A percentile compares a stretch with the other conserved stretches of the same genome.
Conservation (phyloP, 1,284 basidiomycete species). For the Sporisorium exsertum region DNA sequence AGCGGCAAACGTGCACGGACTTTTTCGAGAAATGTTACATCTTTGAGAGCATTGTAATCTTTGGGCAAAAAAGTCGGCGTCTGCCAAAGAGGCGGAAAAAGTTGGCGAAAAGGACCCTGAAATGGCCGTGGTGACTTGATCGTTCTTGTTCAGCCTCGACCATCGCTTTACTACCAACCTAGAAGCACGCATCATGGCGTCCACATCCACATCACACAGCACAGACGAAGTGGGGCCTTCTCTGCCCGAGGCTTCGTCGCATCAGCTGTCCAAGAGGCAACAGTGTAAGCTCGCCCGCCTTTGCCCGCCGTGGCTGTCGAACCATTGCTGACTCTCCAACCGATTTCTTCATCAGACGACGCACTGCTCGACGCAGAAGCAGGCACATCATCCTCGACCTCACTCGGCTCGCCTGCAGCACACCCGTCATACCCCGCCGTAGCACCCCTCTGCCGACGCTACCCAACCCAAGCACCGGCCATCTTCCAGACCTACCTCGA, state of each 20-base stretch:
- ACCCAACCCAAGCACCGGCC: slow-evolving; percentile 62
- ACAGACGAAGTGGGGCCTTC: not conserved
- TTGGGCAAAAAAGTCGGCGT: not conserved
- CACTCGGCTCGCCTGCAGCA: slow-evolving; percentile 17
- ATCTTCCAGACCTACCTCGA: slow-evolving; percentile 68
- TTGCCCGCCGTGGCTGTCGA: not conserved
- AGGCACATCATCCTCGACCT: not conserved
- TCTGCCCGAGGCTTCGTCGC: slow-evolving; percentile 18
- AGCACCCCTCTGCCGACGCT: slow-evolving; percentile 40
- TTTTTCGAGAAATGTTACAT: not conserved
- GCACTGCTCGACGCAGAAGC: slow-evolving; percentile 28
- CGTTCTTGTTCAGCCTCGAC: not conserved
- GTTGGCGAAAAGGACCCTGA: not conserved
- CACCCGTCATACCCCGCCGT: slow-evolving; percentile 46
- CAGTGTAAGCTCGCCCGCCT: slow-evolving; percentile 22
- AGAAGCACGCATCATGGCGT: slow-evolving; percentile 11
- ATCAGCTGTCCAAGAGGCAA: slow-evolving; percentile 40
- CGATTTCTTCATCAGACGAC: slow-evolving; percentile 23
- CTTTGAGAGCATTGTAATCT: not conserved
- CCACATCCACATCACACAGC: slow-evolving; percentile 6
- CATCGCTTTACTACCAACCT: not conserved
- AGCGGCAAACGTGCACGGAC: not conserved
- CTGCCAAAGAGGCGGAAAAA: not conserved
- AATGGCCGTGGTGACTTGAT: not conserved
- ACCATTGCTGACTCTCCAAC: not conserved